These are phyloP conservation scores for Citrullus amarus DNA, from an alignment of 306 rosid genomes.

Conservation along the genomic window DNA sequence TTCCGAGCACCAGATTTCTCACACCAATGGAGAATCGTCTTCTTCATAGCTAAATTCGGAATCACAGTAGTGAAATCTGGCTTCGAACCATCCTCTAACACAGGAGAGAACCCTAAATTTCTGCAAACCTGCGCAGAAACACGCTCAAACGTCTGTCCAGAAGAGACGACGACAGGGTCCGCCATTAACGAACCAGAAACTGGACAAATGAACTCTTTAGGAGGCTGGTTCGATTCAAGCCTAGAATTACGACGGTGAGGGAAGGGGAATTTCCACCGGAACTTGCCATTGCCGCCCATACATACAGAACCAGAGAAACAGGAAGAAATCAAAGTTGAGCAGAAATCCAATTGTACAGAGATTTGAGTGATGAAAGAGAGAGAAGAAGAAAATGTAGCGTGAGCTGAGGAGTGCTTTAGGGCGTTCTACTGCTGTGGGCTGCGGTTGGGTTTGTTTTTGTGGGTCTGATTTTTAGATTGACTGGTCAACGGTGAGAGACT, in stretches of 20 bases:
- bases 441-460: not conserved
- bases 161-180: conserved; percentile 79
- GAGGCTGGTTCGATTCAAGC: conserved; percentile 26
- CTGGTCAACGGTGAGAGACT: not conserved
- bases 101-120: conserved; percentile 36
- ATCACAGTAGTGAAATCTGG: conserved; percentile 69
- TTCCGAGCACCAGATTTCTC: conserved; percentile 11
- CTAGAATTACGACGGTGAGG: not conserved
- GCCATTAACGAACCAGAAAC: conserved; percentile 61
- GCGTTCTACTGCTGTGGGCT: not conserved
- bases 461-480: not conserved
- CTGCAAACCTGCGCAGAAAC: conserved; percentile 47
- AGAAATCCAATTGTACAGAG: not conserved
- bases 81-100: conserved; percentile 43
- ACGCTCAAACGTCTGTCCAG: conserved; percentile 96
- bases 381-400: not conserved
- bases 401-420: not conserved
- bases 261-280: conserved; percentile 2
- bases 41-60: conserved; percentile 49
- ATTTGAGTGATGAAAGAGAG: not conserved
- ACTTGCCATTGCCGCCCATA: conserved; percentile 14
- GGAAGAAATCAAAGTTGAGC: not conserved
- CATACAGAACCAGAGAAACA: not conserved
- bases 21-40: conserved; percentile 60
- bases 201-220: conserved; percentile 62